A percentile compares a stretch with the other conserved stretches of the same genome.
Conservation (phyloP, 1,284 basidiomycete species). For the Ceratobasidium sp. region DNA sequence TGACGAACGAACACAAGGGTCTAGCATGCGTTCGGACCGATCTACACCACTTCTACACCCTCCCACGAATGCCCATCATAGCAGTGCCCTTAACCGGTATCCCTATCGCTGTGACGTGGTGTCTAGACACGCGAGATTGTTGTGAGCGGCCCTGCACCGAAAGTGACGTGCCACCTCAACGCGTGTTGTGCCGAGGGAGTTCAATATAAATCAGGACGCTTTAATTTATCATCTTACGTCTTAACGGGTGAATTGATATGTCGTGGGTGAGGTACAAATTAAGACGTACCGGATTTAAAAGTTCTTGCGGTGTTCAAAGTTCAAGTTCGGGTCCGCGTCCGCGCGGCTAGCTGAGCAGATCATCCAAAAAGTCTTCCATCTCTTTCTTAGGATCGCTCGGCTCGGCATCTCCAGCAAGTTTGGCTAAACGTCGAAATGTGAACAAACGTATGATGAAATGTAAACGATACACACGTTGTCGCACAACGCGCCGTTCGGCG, state of each 20-base stretch:
- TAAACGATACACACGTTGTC: slow-evolving; percentile 14
- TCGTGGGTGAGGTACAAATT: slow-evolving; percentile 10
- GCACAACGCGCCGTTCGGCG: slow-evolving; percentile 34
- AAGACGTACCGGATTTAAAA: not conserved
- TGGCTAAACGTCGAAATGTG: not conserved
- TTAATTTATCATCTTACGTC: slow-evolving; percentile 25
- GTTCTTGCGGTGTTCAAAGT: no score
- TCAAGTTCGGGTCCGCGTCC: not conserved
- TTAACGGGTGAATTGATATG: not conserved
- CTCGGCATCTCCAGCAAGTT: slow-evolving; percentile 29
- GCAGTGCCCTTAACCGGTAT: slow-evolving; percentile 4
- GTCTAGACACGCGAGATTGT: not conserved
- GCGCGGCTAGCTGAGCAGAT: slow-evolving; percentile 66
- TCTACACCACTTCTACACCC: slow-evolving; percentile 1
- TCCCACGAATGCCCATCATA: slow-evolving; percentile 33
- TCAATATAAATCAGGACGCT: slow-evolving; percentile 12
- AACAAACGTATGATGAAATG: not conserved
- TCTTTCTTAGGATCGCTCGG: slow-evolving; percentile 67
- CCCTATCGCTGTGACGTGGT: slow-evolving; percentile 25
- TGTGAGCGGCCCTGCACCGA: not conserved
- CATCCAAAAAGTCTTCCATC: slow-evolving; percentile 82
- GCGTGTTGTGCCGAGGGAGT: not conserved
- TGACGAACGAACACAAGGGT: slow-evolving; percentile 9
- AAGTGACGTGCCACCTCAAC: not conserved
- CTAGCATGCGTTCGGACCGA: slow-evolving; percentile 6